Evolutionary conservation across 2,329 filamentous ascomycete genomes (phyloP), one percentile per base, ranked within the genome.

Genomic region (Triangularia setosa): DNA sequence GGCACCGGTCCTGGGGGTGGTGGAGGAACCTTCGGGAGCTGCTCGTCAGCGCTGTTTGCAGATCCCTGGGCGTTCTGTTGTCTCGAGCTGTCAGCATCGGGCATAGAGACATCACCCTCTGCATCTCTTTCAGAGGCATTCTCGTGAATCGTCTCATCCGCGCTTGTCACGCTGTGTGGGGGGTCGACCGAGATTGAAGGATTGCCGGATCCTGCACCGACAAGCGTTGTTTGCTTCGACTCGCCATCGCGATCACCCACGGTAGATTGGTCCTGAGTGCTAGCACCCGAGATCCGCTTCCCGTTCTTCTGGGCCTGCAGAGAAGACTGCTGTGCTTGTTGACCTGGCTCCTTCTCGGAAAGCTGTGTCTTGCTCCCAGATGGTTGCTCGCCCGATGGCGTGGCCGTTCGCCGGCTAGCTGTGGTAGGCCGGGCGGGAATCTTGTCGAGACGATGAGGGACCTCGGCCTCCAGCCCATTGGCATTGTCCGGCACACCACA

Each of bases 71-170:
- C 78, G 60, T 86, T 82, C 61, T 82, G 80, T 35, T 80, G 73
- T 53, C 60, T 62, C 64, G 82, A 79, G 52, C 83, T 80, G 28
- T 84, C 83, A 52, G 80, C 81, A 74, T 91, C 89, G 35, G 82
- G 81, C 86, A 92, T 91, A 62, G 87, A 82, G 62, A 89, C 81
- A 74, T 92, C 88, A 25, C 85, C 83, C 69, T 88, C 85, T 3
- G 84, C 75, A 66, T 80, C 76, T 68, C 79, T 80, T 57, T 72
- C 74, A n/a, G 68, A 55, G 12, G 66, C 58, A 23, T 61, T 55
- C 28, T 71, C 69, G 7, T 71, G 67, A 5, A 68, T 78, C 25
- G 60, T 64, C 23, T 70, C 64, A 9, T 66, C 25, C 18, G 70
- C 69, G 30, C 68, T 58, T 40, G 61, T 61, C 4, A 66, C 55